Percentiles rank a stretch among this genome's conserved stretches.
Conservation (phyloP, 805 yeast species). For the Lipomyces chichibuensis region DNA sequence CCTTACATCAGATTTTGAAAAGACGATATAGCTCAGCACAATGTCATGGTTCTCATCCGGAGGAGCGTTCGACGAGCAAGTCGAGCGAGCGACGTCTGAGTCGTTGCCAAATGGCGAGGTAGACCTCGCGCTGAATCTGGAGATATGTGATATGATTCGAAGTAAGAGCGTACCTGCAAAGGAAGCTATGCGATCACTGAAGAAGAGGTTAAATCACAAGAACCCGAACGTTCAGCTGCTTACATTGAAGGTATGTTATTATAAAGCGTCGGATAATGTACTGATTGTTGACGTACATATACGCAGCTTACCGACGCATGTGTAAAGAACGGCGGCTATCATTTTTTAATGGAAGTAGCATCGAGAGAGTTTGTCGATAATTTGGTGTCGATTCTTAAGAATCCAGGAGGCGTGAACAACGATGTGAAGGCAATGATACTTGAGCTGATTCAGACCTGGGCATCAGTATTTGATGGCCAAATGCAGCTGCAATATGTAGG, state of each 20-base stretch:
- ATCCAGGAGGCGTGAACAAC: slow-evolving; percentile 48
- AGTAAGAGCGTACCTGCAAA: slow-evolving; percentile 76
- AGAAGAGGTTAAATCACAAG: slow-evolving; percentile 66
- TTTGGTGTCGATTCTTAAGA: slow-evolving; percentile 52
- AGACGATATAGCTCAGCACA: slow-evolving; percentile 42
- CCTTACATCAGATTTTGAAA: neutral
- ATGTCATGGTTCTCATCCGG: slow-evolving; percentile 38
- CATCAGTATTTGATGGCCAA: slow-evolving; percentile 68
- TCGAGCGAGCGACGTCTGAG: slow-evolving; percentile 81
- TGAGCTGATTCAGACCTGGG: slow-evolving; percentile 75
- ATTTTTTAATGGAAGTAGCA: slow-evolving; percentile 76
- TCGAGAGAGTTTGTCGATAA: slow-evolving; percentile 86
- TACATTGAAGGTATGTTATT: slow-evolving; percentile 49
- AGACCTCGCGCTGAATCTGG: slow-evolving; percentile 71
- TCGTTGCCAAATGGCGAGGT: slow-evolving; percentile 90
- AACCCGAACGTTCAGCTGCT: slow-evolving; percentile 83
- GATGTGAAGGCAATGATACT: slow-evolving; percentile 65
- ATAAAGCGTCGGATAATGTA: neutral
- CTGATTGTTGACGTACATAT: neutral
- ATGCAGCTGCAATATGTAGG: slow-evolving; percentile 67
- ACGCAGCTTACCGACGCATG: slow-evolving; percentile 75
- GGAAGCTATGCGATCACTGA: slow-evolving; percentile 82
- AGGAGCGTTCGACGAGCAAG: slow-evolving; percentile 39
- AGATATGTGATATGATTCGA: slow-evolving; percentile 83
- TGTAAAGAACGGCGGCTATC: slow-evolving; percentile 89